phyloP scores from a whole-genome alignment of 345 rosid genomes.

The Brassica rapa region DNA sequence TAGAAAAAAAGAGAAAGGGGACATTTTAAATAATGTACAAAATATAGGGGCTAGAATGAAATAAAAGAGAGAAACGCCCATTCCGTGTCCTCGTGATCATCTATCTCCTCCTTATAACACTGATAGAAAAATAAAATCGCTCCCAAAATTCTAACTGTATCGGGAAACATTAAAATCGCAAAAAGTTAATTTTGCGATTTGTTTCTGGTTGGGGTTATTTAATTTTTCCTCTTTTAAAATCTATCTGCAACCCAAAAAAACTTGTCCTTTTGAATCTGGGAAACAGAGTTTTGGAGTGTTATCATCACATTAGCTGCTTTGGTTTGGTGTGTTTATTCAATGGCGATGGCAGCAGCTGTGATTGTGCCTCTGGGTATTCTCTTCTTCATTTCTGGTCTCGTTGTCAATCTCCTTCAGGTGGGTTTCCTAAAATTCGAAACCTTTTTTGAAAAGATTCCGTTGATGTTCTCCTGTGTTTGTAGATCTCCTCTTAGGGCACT shows the following conservation, averaged over 20 bases:
- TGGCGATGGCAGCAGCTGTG: constrained; percentile 82
- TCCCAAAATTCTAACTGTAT: constrained; percentile 15
- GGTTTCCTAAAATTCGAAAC: constrained; percentile 38
- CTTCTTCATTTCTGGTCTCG: constrained; percentile 86
- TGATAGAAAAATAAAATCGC: not conserved
- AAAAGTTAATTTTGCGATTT: constrained; percentile 13
- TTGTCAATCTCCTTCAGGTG: constrained; percentile 92
- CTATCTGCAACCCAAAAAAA: not conserved
- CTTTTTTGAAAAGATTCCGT: constrained; percentile 10
- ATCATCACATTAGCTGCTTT: constrained; percentile 16
- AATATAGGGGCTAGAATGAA: not conserved
- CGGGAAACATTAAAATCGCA: constrained; percentile 13
- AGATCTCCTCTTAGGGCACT: constrained; percentile 29
- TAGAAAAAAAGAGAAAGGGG: not conserved
- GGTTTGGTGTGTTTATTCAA: constrained; percentile 2
- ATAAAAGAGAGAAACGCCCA: not conserved
- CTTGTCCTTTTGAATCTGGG: constrained; percentile 24
- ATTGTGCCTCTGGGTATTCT: constrained; percentile 80
- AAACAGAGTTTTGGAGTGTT: not conserved
- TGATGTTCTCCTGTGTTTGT: constrained; percentile 12
- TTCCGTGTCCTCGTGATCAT: constrained; percentile 39
- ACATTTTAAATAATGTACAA: not conserved
- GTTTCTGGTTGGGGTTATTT: constrained; percentile 10
- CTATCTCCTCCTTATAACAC: not conserved
- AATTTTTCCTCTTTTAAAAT: not conserved